These are phyloP conservation scores for Porcisia hertigi DNA, from an alignment of 208 protist species.

Conservation along the genomic window DNA sequence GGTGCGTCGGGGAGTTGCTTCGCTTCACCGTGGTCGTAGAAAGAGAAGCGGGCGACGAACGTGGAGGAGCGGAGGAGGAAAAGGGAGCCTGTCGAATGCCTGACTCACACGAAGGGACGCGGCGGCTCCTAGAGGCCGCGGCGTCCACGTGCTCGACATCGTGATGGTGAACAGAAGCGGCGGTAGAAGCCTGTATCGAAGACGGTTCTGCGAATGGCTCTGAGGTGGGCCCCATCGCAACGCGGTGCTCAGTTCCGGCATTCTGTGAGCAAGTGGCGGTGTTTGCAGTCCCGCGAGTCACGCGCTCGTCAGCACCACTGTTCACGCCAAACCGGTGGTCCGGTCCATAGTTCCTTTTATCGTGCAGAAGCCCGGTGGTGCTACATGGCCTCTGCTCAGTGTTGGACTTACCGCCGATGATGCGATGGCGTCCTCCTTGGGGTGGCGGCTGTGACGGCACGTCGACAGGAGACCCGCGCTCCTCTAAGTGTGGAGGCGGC, in stretches of 20 bases:
- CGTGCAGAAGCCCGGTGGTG: not conserved
- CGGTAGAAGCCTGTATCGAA: not conserved
- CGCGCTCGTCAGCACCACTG: not conserved
- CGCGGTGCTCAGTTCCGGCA: not conserved
- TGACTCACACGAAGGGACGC: slow-evolving; percentile 16
- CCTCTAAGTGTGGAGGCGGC: not conserved
- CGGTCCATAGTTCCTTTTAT: not conserved
- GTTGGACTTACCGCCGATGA: not conserved
- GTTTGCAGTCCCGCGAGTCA: not conserved
- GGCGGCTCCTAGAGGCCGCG: not conserved
- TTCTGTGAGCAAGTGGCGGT: not conserved
- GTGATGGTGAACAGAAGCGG: not conserved
- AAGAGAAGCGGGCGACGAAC: slow-evolving; percentile 6
- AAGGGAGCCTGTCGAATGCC: not conserved
- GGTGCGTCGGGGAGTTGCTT: slow-evolving; percentile 25
- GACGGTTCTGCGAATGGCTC: not conserved
- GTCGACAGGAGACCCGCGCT: not conserved
- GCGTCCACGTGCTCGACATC: not conserved
- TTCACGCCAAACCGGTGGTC: not conserved
- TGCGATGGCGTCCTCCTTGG: not conserved
- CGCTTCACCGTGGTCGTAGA: not conserved
- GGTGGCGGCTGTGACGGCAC: not conserved
- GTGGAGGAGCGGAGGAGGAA: not conserved
- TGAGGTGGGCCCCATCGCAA: not conserved
- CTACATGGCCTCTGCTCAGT: not conserved